These are phyloP conservation scores for Fusarium bactridioides DNA, from an alignment of 2,329 filamentous ascomycete genomes.

Conservation along the genomic window DNA sequence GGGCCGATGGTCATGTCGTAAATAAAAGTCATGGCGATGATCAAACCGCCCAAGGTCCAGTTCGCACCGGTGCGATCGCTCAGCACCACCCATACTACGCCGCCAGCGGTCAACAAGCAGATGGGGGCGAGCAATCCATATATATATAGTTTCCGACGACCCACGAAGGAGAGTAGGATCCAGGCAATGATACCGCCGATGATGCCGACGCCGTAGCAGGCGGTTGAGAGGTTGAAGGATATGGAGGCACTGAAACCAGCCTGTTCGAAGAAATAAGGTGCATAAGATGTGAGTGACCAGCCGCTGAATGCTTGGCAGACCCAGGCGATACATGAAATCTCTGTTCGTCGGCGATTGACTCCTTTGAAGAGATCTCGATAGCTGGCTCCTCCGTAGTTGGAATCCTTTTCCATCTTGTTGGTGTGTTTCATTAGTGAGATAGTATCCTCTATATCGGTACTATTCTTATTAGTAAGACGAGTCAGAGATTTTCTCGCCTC, in stretches of 20 bases:
- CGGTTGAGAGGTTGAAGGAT: conserved; percentile 51
- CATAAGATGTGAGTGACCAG: conserved; percentile 30
- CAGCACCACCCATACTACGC: conserved; percentile 47
- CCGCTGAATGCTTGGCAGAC: conserved; percentile 40
- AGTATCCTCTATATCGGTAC: conserved; percentile 53
- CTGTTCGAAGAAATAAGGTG: conserved; percentile 53
- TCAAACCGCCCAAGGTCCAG: conserved; percentile 49
- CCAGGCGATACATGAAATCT: conserved; percentile 42
- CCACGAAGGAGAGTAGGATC: conserved; percentile 48
- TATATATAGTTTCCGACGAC: conserved; percentile 52
- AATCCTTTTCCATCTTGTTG: conserved; percentile 52
- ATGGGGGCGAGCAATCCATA: conserved; percentile 43
- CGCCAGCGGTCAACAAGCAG: conserved; percentile 49
- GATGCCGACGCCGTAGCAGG: conserved; percentile 51
- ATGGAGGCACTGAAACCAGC: conserved; percentile 49
- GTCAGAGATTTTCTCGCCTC: conserved; percentile 45
- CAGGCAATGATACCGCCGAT: conserved; percentile 51
- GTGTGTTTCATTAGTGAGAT: conserved; percentile 52
- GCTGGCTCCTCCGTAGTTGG: conserved; percentile 45
- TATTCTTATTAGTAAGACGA: conserved; percentile 43
- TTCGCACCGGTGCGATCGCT: conserved; percentile 38
- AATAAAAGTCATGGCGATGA: conserved; percentile 52
- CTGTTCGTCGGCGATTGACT: conserved; percentile 41
- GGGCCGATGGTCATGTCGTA: conserved; percentile 44
- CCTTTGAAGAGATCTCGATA: conserved; percentile 35